A percentile compares a stretch with the other conserved stretches of the same genome.
phyloP scores from a whole-genome alignment of 2,329 filamentous ascomycete genomes.

The Metarhizium anisopliae region DNA sequence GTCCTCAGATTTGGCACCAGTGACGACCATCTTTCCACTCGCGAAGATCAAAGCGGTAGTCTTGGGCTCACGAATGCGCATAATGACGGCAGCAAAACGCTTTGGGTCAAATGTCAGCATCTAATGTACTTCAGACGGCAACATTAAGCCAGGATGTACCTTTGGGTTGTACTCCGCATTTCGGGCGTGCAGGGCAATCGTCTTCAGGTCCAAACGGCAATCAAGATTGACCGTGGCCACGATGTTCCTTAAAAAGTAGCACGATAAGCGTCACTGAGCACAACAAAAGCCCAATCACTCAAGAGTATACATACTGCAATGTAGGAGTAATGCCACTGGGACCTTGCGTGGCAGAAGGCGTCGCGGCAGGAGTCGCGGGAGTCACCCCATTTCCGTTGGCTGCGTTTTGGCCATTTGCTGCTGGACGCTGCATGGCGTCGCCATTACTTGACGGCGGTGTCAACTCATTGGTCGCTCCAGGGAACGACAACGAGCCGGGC shows the following conservation, averaged over 20 bases:
- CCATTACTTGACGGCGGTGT: constrained; percentile 70
- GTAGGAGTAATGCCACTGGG: constrained; percentile 88
- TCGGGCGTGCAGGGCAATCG: constrained; percentile 92
- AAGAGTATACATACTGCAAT: constrained; percentile 78
- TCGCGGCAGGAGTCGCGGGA: constrained; percentile 84
- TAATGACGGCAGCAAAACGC: constrained; percentile 98
- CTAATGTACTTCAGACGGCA: not conserved
- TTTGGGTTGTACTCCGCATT: constrained; percentile 99
- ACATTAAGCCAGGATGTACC: constrained; percentile 44
- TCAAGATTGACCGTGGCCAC: constrained; percentile 97
- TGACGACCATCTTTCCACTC: constrained; percentile 98
- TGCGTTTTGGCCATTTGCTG: constrained; percentile 43
- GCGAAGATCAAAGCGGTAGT: constrained; percentile 97
- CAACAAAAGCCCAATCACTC: constrained; percentile 17
- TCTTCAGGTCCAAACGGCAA: constrained; percentile 96
- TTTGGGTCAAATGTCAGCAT: constrained; percentile 26
- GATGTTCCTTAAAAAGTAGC: constrained; percentile 69
- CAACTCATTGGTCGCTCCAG: constrained; percentile 72
- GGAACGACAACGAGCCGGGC: constrained; percentile 85
- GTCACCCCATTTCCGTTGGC: constrained; percentile 69
- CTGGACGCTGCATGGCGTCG: constrained; percentile 33
- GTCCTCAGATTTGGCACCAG: constrained; percentile 94
- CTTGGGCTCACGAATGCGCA: constrained; percentile 99
- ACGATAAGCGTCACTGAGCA: constrained; percentile 44
- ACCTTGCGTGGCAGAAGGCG: constrained; percentile 71